Percentiles rank a stretch among this genome's conserved stretches.
Conservation (phyloP, 805 yeast genomes). For the Hanseniaspora thailandica region DNA sequence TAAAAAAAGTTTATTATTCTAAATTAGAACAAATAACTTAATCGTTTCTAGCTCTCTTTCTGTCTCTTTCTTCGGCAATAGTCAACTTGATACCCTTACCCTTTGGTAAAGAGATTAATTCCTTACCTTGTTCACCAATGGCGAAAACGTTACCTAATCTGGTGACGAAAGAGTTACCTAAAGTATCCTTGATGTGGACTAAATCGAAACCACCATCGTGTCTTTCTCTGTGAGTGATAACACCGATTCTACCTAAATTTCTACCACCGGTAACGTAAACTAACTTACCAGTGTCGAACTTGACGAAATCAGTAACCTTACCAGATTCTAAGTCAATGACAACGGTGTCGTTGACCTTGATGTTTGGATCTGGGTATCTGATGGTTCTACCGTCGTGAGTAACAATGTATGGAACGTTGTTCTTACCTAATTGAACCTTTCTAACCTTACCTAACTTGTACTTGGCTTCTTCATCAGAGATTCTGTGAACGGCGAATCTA, state of each 20-base stretch:
- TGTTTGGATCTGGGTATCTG: slow-evolving; percentile 97
- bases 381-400: slow-evolving; percentile 99
- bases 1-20: slow-evolving; percentile 8
- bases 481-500: slow-evolving; percentile 99
- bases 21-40: slow-evolving; percentile 29
- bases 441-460: slow-evolving; percentile 98
- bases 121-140: slow-evolving; percentile 92
- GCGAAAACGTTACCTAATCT: slow-evolving; percentile 88
- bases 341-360: slow-evolving; percentile 96
- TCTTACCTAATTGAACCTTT: slow-evolving; percentile 97
- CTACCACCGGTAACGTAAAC: slow-evolving; percentile 96
- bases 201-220: slow-evolving; percentile 98
- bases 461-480: slow-evolving; percentile 95
- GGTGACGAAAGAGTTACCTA: slow-evolving; percentile 91
- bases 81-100: slow-evolving; percentile 97
- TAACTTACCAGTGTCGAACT: slow-evolving; percentile 84
- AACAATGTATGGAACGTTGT: slow-evolving; percentile 94
- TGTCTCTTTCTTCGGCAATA: slow-evolving; percentile 96
- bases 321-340: slow-evolving; percentile 94
- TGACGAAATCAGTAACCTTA: slow-evolving; percentile 78
- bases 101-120: slow-evolving; percentile 91
- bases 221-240: slow-evolving; percentile 88
- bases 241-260: slow-evolving; percentile 97
- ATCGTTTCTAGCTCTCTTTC: slow-evolving; percentile 76
- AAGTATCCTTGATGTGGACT: slow-evolving; percentile 89